Evolutionary conservation across 768 basidiomycete genomes (phyloP).

Genomic region (Tricholoma saponaceum): DNA sequence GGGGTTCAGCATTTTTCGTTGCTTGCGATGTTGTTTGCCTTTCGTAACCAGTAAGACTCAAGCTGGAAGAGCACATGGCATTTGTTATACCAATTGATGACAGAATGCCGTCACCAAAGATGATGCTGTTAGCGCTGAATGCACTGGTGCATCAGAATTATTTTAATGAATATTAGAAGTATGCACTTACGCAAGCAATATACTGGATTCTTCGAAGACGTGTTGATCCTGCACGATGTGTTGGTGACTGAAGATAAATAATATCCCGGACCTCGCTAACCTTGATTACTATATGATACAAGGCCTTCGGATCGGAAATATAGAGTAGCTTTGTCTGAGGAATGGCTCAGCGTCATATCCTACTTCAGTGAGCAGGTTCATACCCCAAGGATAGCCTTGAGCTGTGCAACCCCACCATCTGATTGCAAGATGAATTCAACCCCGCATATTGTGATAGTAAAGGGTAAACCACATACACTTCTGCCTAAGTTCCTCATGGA

Average conservation of each 20-base stretch:
- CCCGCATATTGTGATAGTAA: neutral
- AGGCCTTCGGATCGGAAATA: neutral
- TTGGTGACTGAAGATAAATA: too few relatives aligned
- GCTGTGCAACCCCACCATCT: neutral
- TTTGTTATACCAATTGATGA: constrained; percentile 1
- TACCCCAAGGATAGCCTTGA: too few relatives aligned
- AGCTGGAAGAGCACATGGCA: neutral
- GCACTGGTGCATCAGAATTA: neutral
- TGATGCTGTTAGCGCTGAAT: neutral
- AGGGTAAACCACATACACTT: neutral
- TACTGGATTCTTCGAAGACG: neutral
- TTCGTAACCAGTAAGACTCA: neutral
- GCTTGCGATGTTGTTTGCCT: constrained; percentile 14
- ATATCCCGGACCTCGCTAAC: neutral
- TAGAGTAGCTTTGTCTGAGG: neutral
- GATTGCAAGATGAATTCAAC: neutral
- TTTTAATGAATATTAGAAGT: neutral
- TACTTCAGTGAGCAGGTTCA: too few relatives aligned
- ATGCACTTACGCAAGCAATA: neutral
- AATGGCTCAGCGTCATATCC: neutral
- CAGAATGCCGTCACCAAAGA: constrained; percentile 4
- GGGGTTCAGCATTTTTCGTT: too few relatives aligned
- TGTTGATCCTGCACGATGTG: neutral
- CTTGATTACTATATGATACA: neutral
- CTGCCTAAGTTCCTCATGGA: neutral